A percentile compares a stretch with the other conserved stretches of the same genome.
These are phyloP conservation scores for Candida multigemmis DNA, from an alignment of 805 yeast genomes.

Conservation along the genomic window DNA sequence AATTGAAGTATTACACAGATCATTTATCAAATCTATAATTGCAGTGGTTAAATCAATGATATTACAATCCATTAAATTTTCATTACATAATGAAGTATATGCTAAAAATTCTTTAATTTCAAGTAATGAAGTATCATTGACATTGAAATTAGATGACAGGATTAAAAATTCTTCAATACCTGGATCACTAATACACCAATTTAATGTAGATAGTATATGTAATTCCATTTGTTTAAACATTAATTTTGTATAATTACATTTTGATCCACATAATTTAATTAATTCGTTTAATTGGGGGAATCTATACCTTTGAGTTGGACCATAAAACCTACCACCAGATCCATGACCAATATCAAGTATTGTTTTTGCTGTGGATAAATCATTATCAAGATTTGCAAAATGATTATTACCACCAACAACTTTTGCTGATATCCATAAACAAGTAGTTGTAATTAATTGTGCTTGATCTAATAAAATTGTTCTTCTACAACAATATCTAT, in stretches of 20 bases:
- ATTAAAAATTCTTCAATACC: constrained; percentile 29
- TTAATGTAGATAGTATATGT: constrained; percentile 34
- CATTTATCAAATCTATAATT: constrained; percentile 22
- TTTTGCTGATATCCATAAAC: constrained; percentile 89
- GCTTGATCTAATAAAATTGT: constrained; percentile 79
- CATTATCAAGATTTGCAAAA: constrained; percentile 37
- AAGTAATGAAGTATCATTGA: constrained; percentile 23
- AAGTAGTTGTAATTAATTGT: constrained; percentile 84
- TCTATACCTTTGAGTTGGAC: constrained; percentile 67
- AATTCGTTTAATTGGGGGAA: constrained; percentile 69
- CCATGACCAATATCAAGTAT: constrained; percentile 34
- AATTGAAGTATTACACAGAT: too few species aligned
- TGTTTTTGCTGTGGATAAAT: constrained; percentile 15
- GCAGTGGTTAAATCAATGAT: constrained; percentile 19
- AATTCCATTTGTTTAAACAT: constrained; percentile 58
- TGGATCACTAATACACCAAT: constrained; percentile 67
- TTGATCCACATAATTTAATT: constrained; percentile 59
- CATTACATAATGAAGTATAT: constrained; percentile 40
- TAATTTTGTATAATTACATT: constrained; percentile 38
- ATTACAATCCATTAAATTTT: constrained; percentile 30
- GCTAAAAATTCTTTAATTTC: constrained; percentile 40
- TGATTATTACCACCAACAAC: constrained; percentile 70
- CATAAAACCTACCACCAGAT: constrained; percentile 50
- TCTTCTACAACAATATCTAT: constrained; percentile 84
- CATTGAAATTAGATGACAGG: constrained; percentile 25